Base-by-base conservation (phyloP, 768 basidiomycete species). In the Suillus fuscotomentosus region DNA sequence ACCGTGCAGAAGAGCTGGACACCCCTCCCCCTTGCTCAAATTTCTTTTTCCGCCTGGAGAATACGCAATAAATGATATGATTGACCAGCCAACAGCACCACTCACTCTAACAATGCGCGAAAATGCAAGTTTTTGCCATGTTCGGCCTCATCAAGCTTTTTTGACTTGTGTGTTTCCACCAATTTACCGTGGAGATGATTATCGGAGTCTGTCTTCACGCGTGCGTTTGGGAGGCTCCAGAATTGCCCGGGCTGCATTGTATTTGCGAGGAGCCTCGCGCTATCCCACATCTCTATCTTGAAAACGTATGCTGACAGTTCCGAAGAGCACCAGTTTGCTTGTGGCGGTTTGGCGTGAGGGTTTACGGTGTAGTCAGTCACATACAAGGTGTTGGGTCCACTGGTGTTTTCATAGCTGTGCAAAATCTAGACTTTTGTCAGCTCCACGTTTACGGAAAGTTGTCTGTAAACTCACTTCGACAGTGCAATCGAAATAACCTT, bases 281-380 rank as follows among this genome's bases (percentile, higher is more conserved):
- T 70, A 66, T 86, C 85, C 86, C 87, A 90, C 76, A 86, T 83
- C 67, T 84, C 83, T 38, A 89, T 79, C 56, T 78, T 82, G n/a
- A 90, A 69, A 20, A 86, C 79, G 31, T 70, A 72, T 15, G 81
- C 76, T 3, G 74, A 75, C 41, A 90, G 73, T 31, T 74, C 76
- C 6, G 76, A 70, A 13, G 83, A 78, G 70, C 84, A 87, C 83
- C 83, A 86, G 51, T 73, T 60, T 8, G 78, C 76, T 61, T 79
- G 75, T n/a, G 79, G 66, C 17, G 76, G 69, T 4, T 62, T 63
- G 50, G 80, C 68, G 8, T 67, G 64, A 5, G 74, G 56, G 61
- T 84, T 86, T 48, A 65, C 67, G 7, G 88, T 88, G 69, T 88
- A 90, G 68, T 91, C 89, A 1, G 89, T 90, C 60, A 88, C 86